Base-by-base conservation (phyloP, 1,284 basidiomycete species). In the Pseudozyma sp. region DNA sequence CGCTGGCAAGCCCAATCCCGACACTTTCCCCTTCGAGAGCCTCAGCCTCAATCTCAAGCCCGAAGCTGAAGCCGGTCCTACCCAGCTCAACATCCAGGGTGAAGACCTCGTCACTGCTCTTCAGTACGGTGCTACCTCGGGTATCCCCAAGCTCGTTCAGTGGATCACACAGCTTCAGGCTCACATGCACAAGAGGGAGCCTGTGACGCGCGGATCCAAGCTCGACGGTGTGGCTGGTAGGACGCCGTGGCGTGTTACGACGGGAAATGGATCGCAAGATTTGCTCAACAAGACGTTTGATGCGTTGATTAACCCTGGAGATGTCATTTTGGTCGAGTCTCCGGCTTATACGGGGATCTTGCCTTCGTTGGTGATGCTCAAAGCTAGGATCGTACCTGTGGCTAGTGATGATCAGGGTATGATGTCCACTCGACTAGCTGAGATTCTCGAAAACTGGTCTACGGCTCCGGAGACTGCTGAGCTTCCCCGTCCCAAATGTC, bases 251-350 rank as follows among this genome's bases (percentile, higher is more conserved):
- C 86, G 88, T 47, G 85, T 96, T 5, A 91, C 90, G 50, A 86
- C 96, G 14, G 94, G 94, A 0, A 88, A 88, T 48, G 95, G 95
- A 7, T 93, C 92, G 42, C 94, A 96, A 86, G 94, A 97, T 87
- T 83, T 95, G 65, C 89, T 97, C 60, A 92, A 88, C 86, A 59
- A 82, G 88, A 87, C 87, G 1, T 89, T 90, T 80, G 76, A 86
- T 47, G 85, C 87, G 0, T 75, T 95, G 52, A 87, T 95, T 40
- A 91, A 95, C 83, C 90, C 89, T 4, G 93, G 93, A 5, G 95
- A 97, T 83, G 84, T 91, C 6, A 88, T 97, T 43, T 87, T 97
- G 42, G 88, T 96, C 45, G 95, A 97, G 85, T 90, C 90, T 1
- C 95, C 95, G 0, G 90, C 92, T 25, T 97, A 97, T 85, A 79